phyloP scores from a whole-genome alignment of 2,329 filamentous ascomycete genomes.

The Venturia effusa region DNA sequence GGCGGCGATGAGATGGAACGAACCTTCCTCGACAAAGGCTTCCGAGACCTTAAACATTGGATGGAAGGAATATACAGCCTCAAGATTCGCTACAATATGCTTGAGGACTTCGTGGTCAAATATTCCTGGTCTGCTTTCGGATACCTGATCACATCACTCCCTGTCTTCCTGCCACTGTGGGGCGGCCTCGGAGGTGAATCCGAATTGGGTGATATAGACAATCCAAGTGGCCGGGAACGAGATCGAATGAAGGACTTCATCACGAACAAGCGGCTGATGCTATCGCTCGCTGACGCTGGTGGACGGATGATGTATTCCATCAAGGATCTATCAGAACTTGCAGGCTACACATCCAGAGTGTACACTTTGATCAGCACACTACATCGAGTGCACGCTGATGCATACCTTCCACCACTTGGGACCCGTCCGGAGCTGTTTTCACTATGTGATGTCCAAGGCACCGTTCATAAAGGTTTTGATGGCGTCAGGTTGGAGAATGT shows the following conservation, averaged over 20 bases:
- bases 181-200: slow-evolving; percentile 67
- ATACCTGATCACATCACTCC: slow-evolving; percentile 84
- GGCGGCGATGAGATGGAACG: slow-evolving; percentile 93
- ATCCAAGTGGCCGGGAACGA: slow-evolving; percentile 55
- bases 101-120: slow-evolving; percentile 95
- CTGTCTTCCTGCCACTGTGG: slow-evolving; percentile 90
- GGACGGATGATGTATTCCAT: slow-evolving; percentile 99
- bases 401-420: slow-evolving; percentile 62
- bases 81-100: slow-evolving; percentile 96
- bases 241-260: slow-evolving; percentile 97
- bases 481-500: slow-evolving; percentile 89
- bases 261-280: slow-evolving; percentile 96
- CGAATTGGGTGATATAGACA: slow-evolving; percentile 47
- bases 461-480: slow-evolving; percentile 87
- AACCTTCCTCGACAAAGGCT: slow-evolving; percentile 81
- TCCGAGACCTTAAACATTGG: slow-evolving; percentile 85
- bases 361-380: slow-evolving; percentile 93
- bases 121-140: slow-evolving; percentile 98
- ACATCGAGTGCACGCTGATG: slow-evolving; percentile 82
- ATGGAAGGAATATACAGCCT: slow-evolving; percentile 98
- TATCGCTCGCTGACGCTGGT: slow-evolving; percentile 90
- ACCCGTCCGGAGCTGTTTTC: slow-evolving; percentile 73
- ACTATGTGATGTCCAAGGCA: slow-evolving; percentile 83
- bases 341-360: slow-evolving; percentile 89
- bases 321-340: slow-evolving; percentile 92